Evolutionary conservation across 305 asterid species (phyloP).

Genomic region (Solanum hybrid): DNA sequence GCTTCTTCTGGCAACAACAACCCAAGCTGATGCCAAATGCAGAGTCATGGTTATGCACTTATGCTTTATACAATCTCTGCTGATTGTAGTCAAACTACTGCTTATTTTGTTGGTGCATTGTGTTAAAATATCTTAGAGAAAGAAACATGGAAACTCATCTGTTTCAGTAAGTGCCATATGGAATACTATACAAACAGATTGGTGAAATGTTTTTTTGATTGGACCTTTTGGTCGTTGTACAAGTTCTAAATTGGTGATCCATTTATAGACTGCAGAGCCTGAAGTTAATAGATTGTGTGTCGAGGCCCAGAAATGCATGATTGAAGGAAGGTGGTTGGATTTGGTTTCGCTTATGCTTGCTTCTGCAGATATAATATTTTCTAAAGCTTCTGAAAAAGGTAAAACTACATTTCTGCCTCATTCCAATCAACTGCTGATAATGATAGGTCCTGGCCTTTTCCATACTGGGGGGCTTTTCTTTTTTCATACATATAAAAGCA

Average conservation of each 20-base stretch:
- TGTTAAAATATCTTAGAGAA: background rate
- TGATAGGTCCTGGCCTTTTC: background rate
- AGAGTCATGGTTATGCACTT: background rate
- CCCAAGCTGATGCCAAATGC: background rate
- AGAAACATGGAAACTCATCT: background rate
- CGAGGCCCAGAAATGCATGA: constrained; percentile 76
- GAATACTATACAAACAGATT: background rate
- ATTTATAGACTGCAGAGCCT: constrained; percentile 72
- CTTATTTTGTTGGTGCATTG: background rate
- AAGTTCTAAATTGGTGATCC: background rate
- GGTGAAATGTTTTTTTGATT: background rate
- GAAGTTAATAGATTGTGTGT: constrained; percentile 56
- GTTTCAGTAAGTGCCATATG: background rate
- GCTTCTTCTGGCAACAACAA: background rate
- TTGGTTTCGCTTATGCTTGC: constrained; percentile 76
- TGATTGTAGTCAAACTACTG: background rate
- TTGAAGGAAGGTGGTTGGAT: constrained; percentile 67
- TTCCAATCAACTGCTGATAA: background rate
- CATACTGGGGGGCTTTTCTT: background rate
- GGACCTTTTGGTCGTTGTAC: background rate
- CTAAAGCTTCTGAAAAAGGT: constrained; percentile 95
- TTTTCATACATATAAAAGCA: background rate
- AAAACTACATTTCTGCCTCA: background rate
- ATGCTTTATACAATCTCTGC: background rate
- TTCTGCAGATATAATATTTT: constrained; percentile 72